A percentile compares a stretch with the other conserved stretches of the same genome.
Evolutionary conservation across 2,329 filamentous ascomycete genomes (phyloP).

Genomic region (Dryadomyces sulphureus): DNA sequence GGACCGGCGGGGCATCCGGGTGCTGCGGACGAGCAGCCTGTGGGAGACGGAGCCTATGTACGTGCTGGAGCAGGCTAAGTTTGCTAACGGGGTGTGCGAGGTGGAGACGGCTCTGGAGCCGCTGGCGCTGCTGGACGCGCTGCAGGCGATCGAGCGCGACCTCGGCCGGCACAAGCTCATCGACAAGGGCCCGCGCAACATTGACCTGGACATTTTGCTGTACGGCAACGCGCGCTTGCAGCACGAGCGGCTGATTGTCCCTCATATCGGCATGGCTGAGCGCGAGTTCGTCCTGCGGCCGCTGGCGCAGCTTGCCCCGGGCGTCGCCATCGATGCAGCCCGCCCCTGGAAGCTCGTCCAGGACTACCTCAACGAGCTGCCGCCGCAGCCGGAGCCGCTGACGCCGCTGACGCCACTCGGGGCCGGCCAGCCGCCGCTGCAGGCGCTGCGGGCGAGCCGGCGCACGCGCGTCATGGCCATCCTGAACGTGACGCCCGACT

Average conservation of each 20-base stretch:
- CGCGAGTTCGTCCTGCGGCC: conserved; percentile 88
- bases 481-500: conserved; percentile 87
- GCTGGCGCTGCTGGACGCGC: conserved; percentile 57
- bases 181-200: conserved; percentile 87
- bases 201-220: conserved; percentile 84
- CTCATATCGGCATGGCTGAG: conserved; percentile 74
- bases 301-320: conserved; percentile 56
- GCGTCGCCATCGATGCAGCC: conserved; percentile 32
- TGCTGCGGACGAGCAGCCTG: conserved; percentile 70
- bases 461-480: conserved; percentile 82
- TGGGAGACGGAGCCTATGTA: conserved; percentile 99
- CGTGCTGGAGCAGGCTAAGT: conserved; percentile 71
- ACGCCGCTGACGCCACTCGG: conserved; percentile 45
- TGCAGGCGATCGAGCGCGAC: conserved; percentile 70
- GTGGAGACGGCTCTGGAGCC: conserved; percentile 68
- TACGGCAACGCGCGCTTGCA: conserved; percentile 55
- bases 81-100: conserved; percentile 87
- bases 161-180: conserved; percentile 73
- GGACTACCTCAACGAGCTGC: conserved; percentile 46
- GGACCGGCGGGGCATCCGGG: conserved; percentile 53
- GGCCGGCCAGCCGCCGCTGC: conserved; percentile 34
- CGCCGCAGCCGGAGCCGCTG: conserved; percentile 30
- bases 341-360: conserved; percentile 46
- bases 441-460: conserved; percentile 40
- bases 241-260: conserved; percentile 63